Evolutionary conservation across 2,329 filamentous ascomycete genomes (phyloP).

Genomic region (Raffaelea ambrosiae): DNA sequence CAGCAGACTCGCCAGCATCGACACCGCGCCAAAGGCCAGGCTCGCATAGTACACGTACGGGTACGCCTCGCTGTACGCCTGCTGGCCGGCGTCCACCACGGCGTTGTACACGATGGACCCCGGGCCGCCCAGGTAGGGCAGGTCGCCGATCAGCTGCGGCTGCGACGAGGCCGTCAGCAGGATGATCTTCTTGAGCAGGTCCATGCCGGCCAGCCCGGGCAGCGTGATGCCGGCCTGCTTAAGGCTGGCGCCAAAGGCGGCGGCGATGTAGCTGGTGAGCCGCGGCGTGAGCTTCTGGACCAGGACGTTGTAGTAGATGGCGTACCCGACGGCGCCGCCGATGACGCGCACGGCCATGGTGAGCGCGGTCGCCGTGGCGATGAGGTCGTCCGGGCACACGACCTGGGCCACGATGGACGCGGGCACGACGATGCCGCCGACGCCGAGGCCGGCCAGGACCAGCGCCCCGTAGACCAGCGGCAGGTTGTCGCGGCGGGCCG

Average conservation of each 20-base stretch:
- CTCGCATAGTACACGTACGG: slow-evolving; percentile 53
- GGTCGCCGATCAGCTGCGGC: slow-evolving; percentile 33
- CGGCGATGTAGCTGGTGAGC: slow-evolving; percentile 39
- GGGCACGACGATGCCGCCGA: slow-evolving; percentile 60
- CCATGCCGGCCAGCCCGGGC: slow-evolving; percentile 13
- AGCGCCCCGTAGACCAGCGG: slow-evolving; percentile 46
- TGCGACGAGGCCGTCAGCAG: slow-evolving; percentile 43
- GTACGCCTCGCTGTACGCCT: slow-evolving; percentile 50
- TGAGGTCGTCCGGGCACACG: slow-evolving; percentile 61
- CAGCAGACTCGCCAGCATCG: slow-evolving; percentile 49
- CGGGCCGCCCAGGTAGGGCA: slow-evolving; percentile 41
- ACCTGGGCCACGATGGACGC: slow-evolving; percentile 61
- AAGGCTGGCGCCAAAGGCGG: slow-evolving; percentile 26
- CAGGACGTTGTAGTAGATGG: slow-evolving; percentile 49
- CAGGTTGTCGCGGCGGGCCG: slow-evolving; percentile 43
- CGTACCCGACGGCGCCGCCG: slow-evolving; percentile 57
- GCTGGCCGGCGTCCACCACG: slow-evolving; percentile 41
- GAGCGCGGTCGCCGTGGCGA: slow-evolving; percentile 59
- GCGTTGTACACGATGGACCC: slow-evolving; percentile 24
- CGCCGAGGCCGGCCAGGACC: slow-evolving; percentile 53
- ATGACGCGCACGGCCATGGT: slow-evolving; percentile 63
- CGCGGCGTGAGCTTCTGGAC: slow-evolving; percentile 33
- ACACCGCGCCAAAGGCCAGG: slow-evolving; percentile 49
- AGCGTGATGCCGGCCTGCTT: slow-evolving; percentile 12
- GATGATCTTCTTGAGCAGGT: slow-evolving; percentile 30